Evolutionary conservation across 495 filamentous ascomycete genomes (phyloP).

Genomic region (Thozetella sp.): DNA sequence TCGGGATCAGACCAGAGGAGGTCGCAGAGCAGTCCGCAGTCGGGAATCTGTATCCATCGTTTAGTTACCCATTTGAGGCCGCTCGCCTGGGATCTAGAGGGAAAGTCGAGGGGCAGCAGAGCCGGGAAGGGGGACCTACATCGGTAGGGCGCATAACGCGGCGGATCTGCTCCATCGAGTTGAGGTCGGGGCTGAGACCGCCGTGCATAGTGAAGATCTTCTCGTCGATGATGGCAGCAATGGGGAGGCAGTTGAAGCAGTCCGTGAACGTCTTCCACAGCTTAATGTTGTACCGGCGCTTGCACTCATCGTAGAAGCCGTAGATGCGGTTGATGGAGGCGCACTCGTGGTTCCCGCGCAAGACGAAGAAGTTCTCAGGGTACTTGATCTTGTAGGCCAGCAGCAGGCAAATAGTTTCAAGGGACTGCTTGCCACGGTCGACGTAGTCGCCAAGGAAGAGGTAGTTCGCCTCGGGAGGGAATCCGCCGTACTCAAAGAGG

Average conservation of each 20-base stretch:
- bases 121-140: conserved; percentile 53
- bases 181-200: conserved; percentile 93
- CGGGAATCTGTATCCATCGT: conserved; percentile 74
- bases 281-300: conserved; percentile 99
- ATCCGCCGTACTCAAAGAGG: conserved; percentile 98
- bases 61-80: conserved; percentile 23
- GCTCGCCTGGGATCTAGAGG: not conserved
- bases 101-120: not conserved
- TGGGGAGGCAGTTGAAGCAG: conserved; percentile 99
- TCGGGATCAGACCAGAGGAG: conserved; percentile 98
- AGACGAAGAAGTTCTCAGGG: conserved; percentile 99
- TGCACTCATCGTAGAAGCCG: conserved; percentile 99
- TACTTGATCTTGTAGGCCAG: conserved; percentile 99
- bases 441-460: conserved; percentile 99
- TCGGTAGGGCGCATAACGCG: conserved; percentile 98
- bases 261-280: conserved; percentile 99
- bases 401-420: conserved; percentile 98
- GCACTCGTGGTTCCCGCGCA: conserved; percentile 98
- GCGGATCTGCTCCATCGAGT: conserved; percentile 99
- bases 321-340: conserved; percentile 99
- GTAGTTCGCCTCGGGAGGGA: conserved; percentile 98
- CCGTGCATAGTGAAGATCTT: conserved; percentile 99
- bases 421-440: conserved; percentile 98
- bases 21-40: conserved; percentile 97
- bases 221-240: conserved; percentile 99